These are phyloP conservation scores for Fusarium tjaetaba DNA, from an alignment of 2,329 filamentous ascomycete genomes.

Conservation along the genomic window DNA sequence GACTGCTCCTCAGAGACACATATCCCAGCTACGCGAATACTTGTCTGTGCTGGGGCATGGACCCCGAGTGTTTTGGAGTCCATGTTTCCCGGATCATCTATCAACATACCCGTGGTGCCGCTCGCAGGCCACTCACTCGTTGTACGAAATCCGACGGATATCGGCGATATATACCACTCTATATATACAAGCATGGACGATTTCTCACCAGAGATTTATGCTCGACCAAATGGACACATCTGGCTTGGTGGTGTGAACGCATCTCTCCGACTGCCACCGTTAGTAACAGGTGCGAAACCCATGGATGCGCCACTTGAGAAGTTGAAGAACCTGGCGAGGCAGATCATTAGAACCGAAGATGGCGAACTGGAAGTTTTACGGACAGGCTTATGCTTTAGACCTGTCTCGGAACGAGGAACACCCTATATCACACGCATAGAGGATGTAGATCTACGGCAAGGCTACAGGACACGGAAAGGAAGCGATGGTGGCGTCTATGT, in stretches of 20 bases:
- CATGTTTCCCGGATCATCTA: conserved; percentile 68
- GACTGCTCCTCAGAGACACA: conserved; percentile 56
- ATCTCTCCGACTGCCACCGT: conserved; percentile 66
- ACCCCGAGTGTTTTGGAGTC: conserved; percentile 70
- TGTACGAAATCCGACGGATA: conserved; percentile 62
- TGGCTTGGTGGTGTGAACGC: conserved; percentile 80
- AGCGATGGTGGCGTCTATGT: conserved; percentile 73
- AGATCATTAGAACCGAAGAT: conserved; percentile 57
- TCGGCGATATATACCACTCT: conserved; percentile 69
- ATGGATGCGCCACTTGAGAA: conserved; percentile 53
- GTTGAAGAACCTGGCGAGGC: conserved; percentile 59
- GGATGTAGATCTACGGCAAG: conserved; percentile 64
- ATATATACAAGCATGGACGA: conserved; percentile 71
- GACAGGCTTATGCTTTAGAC: conserved; percentile 77
- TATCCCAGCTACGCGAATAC: conserved; percentile 70
- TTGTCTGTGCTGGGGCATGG: conserved; percentile 79
- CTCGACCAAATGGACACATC: conserved; percentile 71
- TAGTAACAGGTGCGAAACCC: conserved; percentile 35
- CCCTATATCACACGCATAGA: conserved; percentile 70
- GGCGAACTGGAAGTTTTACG: conserved; percentile 69
- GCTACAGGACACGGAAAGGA: conserved; percentile 53
- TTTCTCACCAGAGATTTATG: conserved; percentile 78
- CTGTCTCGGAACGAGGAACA: conserved; percentile 70
- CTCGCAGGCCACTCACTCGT: conserved; percentile 79
- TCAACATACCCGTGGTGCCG: conserved; percentile 60